These are phyloP conservation scores for Malus hybrid DNA, from an alignment of 331 rosid species.

Conservation along the genomic window DNA sequence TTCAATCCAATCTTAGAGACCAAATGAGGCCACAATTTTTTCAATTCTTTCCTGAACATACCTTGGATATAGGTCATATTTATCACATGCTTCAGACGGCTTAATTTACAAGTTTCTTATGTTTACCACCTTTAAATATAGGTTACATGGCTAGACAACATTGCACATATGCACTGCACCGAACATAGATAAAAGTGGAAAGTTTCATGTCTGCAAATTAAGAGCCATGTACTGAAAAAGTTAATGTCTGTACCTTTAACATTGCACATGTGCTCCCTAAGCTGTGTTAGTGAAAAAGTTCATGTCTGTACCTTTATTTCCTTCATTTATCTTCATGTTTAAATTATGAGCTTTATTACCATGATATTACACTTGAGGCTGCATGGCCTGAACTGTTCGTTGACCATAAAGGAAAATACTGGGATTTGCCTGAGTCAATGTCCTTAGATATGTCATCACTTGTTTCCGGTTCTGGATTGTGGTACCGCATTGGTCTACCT, in stretches of 20 bases:
- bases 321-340: background rate
- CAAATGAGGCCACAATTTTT: too few relatives aligned
- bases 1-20: too few relatives aligned
- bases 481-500: conserved; percentile 55
- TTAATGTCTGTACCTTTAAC: background rate
- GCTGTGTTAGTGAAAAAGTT: background rate
- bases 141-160: background rate
- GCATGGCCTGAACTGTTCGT: conserved; percentile 91
- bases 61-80: background rate
- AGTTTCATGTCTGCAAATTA: too few relatives aligned
- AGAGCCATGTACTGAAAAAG: background rate
- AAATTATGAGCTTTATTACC: conserved; percentile 33
- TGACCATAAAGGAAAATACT: conserved; percentile 72
- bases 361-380: conserved; percentile 56
- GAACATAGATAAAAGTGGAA: background rate
- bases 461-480: conserved; percentile 53
- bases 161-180: too few relatives aligned
- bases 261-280: background rate
- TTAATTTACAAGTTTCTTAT: background rate
- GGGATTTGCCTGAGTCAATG: conserved; percentile 79
- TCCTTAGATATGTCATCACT: conserved; percentile 70
- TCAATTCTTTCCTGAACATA: too few relatives aligned
- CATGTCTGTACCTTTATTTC: background rate
- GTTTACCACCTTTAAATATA: background rate
- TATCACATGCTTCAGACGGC: background rate